Evolutionary conservation across 352 stramenopile species (phyloP), one percentile per base, ranked within the genome.

Genomic region (Saprolegnia diclina): DNA sequence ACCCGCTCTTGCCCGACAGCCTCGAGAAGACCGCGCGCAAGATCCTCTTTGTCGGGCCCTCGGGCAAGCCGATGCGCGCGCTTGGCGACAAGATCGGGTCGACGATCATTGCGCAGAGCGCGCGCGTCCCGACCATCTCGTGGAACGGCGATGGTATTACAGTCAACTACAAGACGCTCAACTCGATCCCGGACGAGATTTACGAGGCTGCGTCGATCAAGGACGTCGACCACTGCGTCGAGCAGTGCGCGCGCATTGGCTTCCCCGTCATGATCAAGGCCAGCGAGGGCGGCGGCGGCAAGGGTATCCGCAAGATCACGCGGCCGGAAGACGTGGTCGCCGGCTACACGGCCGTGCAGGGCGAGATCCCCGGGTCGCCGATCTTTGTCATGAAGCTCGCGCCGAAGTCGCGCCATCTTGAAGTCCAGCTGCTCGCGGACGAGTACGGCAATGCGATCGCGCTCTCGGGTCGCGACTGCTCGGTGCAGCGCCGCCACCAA

Each of bases 191-290:
- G 2, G 80, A 96, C 19, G 87, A 93, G 42, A 81, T 98, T 19
- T 99, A 99, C 76, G 78, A 97, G 14, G 76, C 94, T 32, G 97
- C 96, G 5, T 97, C 92, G 76, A 87, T 99, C 57, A 85, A 78
- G 16, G 96, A 92, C 71, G 90, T 91, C 0, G 74, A 90, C 50
- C 82, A 99, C 73, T 98, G 97, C 24, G 77, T 92, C n/a, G 80
- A 92, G n/a, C 88, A 95, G 56, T 97, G 93, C 70, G 88, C 90
- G 42, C 80, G 90, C 66, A 98, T 99, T 77, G 97, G 97, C 37
- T 99, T 98, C 76, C 98, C 98, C 5, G 89, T 99, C 61, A 99
- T 99, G 97, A 99, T 99, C 78, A 99, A 99, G 80, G 98, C 97
- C 32, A 98, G 85, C 56, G 97, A 99, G 80, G 98, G 97, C 57